phyloP scores from a whole-genome alignment of 148 eudicot genomes.

The Dysphania ambrosioides region DNA sequence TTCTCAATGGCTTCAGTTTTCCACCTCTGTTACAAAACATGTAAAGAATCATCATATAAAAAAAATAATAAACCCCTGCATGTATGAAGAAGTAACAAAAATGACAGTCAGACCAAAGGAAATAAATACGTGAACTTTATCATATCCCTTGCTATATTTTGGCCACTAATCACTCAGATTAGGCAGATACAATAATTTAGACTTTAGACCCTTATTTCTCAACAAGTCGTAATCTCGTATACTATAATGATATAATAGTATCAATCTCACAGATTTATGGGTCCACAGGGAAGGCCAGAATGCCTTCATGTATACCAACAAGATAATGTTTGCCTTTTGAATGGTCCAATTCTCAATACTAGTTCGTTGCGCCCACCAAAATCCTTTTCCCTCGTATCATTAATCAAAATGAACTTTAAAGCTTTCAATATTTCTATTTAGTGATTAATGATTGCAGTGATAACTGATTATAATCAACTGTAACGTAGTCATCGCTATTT shows the following conservation, averaged over 20 bases:
- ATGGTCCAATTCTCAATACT: conserved; percentile 22
- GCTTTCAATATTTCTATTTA: conserved; percentile 6
- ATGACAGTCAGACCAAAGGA: background rate
- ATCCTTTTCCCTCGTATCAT: conserved; percentile 11
- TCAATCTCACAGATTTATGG: conserved; percentile 23
- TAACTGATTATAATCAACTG: background rate
- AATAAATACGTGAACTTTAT: background rate
- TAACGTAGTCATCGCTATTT: background rate
- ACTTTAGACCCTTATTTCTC: background rate
- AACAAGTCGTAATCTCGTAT: conserved; percentile 1
- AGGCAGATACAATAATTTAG: background rate
- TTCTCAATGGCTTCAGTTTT: conserved; percentile 73
- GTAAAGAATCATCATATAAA: background rate
- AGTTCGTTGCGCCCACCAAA: conserved; percentile 21
- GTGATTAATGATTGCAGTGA: too few species aligned
- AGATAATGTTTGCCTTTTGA: conserved; percentile 22
- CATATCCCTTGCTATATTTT: background rate
- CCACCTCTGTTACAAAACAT: conserved; percentile 62
- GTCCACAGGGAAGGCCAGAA: conserved; percentile 19
- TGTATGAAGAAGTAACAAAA: background rate
- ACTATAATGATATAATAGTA: conserved; percentile 21
- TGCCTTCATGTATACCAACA: conserved; percentile 30
- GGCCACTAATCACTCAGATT: background rate
- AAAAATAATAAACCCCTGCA: background rate
- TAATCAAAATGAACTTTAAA: conserved; percentile 9